Percentiles rank a stretch among this genome's conserved stretches.
Conservation (phyloP, 306 rosid species). For the Rubus idaeus region DNA sequence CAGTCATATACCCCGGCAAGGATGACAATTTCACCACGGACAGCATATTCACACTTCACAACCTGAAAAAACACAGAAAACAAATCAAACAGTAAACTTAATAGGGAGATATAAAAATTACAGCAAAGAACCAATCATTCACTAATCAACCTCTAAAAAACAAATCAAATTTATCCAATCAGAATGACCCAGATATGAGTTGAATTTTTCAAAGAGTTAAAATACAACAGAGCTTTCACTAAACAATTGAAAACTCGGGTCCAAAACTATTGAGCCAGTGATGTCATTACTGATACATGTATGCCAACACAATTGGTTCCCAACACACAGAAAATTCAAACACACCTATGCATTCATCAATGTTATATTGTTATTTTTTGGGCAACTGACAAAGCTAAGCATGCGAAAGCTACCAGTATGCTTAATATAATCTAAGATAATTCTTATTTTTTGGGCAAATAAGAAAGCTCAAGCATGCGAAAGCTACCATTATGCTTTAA, state of each 20-base stretch:
- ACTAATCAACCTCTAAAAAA: neutral
- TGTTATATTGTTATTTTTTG: neutral
- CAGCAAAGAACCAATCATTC: neutral
- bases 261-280: neutral
- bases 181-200: neutral
- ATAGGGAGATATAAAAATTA: neutral
- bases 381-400: neutral
- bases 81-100: neutral
- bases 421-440: neutral
- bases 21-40: slow-evolving; percentile 89
- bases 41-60: slow-evolving; percentile 91
- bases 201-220: neutral
- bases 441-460: neutral
- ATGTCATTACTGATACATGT: neutral
- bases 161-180: neutral
- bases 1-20: slow-evolving; percentile 75
- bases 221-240: neutral
- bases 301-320: too few relatives aligned
- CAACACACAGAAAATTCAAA: neutral
- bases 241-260: neutral
- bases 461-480: neutral
- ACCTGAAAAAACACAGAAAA: slow-evolving; percentile 45
- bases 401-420: neutral
- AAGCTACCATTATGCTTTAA: neutral
- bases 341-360: neutral